Percentiles rank a stretch among this genome's conserved stretches.
These are phyloP conservation scores for Colletotrichum eleusines DNA, from an alignment of 2,329 filamentous ascomycete species.

Conservation along the genomic window DNA sequence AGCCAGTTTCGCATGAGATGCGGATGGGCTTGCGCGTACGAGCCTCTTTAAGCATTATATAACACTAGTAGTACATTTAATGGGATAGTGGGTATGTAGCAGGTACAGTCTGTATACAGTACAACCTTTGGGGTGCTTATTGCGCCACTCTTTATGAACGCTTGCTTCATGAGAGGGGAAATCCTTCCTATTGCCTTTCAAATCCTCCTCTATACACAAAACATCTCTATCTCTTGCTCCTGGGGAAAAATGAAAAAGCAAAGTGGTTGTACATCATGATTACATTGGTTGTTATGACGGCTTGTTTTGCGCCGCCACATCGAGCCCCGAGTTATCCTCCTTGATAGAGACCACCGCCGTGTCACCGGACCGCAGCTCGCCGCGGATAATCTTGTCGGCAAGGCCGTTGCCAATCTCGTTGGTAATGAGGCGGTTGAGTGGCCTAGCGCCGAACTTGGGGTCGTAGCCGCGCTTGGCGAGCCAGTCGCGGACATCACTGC, in stretches of 20 bases:
- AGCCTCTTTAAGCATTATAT: background rate
- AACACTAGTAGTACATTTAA: background rate
- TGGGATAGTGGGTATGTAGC: background rate
- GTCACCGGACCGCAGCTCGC: conserved; percentile 82
- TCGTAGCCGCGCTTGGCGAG: conserved; percentile 92
- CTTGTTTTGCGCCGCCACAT: conserved; percentile 53
- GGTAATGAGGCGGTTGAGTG: conserved; percentile 89
- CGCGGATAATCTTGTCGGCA: conserved; percentile 92
- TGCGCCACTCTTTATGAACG: background rate
- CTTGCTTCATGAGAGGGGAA: conserved; percentile 26
- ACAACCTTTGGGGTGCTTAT: background rate
- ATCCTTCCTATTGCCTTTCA: background rate
- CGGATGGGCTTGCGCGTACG: conserved; percentile 11
- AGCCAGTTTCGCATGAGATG: conserved; percentile 24
- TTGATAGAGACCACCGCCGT: conserved; percentile 77
- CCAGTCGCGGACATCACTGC: conserved; percentile 82
- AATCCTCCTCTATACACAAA: background rate
- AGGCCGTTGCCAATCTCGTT: conserved; percentile 90
- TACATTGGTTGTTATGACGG: background rate
- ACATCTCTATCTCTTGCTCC: background rate
- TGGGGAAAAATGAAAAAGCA: background rate
- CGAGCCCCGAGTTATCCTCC: conserved; percentile 69
- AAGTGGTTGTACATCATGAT: conserved; percentile 15
- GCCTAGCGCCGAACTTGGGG: conserved; percentile 89
- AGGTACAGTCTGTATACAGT: conserved; percentile 4